A percentile compares a stretch with the other conserved stretches of the same genome.
phyloP scores from a whole-genome alignment of 768 basidiomycete genomes.

The Ramaria sp. region DNA sequence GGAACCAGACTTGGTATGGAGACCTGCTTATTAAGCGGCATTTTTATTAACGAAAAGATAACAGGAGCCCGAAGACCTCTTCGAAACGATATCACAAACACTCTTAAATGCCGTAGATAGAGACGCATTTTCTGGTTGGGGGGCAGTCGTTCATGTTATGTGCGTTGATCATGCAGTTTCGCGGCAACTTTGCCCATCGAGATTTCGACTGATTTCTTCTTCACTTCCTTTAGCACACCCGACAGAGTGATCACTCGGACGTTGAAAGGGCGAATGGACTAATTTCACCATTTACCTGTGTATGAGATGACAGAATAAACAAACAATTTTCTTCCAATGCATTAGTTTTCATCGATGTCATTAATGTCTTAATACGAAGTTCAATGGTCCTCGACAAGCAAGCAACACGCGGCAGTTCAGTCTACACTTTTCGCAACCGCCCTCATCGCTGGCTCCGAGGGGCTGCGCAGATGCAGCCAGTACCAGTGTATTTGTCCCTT shows the following conservation, averaged over 20 bases:
- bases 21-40: background rate
- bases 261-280: conserved; percentile 90
- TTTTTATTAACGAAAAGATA: background rate
- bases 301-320: background rate
- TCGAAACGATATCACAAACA: conserved; percentile 97
- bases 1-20: conserved; percentile 77
- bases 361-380: too few relatives aligned
- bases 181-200: too few relatives aligned
- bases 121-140: conserved; percentile 96
- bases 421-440: too few relatives aligned
- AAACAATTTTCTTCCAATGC: background rate
- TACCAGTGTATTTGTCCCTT: too few relatives aligned
- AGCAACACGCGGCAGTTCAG: too few relatives aligned
- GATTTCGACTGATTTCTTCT: background rate
- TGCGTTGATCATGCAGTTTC: conserved; percentile 32
- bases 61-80: conserved; percentile 84
- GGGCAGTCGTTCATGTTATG: conserved; percentile 92
- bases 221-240: conserved; percentile 25
- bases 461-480: too few relatives aligned
- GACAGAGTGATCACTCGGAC: conserved; percentile 69
- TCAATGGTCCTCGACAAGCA: too few relatives aligned
- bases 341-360: too few relatives aligned
- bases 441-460: too few relatives aligned
- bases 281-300: conserved; percentile 13
- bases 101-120: conserved; percentile 91